Evolutionary conservation across 305 asterid species (phyloP).

Genomic region (Solanum hybrid): DNA sequence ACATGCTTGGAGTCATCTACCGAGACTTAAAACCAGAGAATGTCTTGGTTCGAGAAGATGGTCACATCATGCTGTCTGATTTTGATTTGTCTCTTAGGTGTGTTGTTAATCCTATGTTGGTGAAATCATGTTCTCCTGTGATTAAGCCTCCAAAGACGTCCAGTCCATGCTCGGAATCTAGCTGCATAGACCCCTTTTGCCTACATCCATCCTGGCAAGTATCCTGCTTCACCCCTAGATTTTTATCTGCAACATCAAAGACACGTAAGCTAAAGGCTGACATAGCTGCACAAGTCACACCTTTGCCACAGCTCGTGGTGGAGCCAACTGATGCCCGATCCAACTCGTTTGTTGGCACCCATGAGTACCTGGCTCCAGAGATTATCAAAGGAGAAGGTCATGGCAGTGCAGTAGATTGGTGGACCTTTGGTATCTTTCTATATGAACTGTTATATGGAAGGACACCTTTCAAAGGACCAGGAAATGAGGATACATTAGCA

Average conservation of each 20-base stretch:
- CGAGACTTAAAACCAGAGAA: slow-evolving; percentile 92
- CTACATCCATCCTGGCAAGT: slow-evolving; percentile 81
- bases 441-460: slow-evolving; percentile 75
- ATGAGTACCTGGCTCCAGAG: slow-evolving; percentile 93
- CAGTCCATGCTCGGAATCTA: slow-evolving; percentile 43
- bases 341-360: slow-evolving; percentile 89
- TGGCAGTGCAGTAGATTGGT: slow-evolving; percentile 96
- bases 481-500: slow-evolving; percentile 55
- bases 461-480: slow-evolving; percentile 72
- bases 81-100: slow-evolving; percentile 73
- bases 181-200: slow-evolving; percentile 80
- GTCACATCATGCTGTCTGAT: slow-evolving; percentile 94
- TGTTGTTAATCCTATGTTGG: slow-evolving; percentile 41
- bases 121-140: slow-evolving; percentile 39
- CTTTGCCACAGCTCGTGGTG: slow-evolving; percentile 73
- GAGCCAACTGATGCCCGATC: slow-evolving; percentile 80
- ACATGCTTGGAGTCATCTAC: slow-evolving; percentile 90
- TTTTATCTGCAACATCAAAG: slow-evolving; percentile 46
- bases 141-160: slow-evolving; percentile 35
- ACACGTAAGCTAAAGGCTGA: slow-evolving; percentile 57
- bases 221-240: slow-evolving; percentile 68
- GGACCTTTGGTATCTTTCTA: slow-evolving; percentile 73
- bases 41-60: slow-evolving; percentile 76
- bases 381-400: slow-evolving; percentile 85
- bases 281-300: slow-evolving; percentile 42